Evolutionary conservation across 306 rosid genomes (phyloP), one percentile per base, ranked within the genome.

Genomic region (Vigna trinervia): DNA sequence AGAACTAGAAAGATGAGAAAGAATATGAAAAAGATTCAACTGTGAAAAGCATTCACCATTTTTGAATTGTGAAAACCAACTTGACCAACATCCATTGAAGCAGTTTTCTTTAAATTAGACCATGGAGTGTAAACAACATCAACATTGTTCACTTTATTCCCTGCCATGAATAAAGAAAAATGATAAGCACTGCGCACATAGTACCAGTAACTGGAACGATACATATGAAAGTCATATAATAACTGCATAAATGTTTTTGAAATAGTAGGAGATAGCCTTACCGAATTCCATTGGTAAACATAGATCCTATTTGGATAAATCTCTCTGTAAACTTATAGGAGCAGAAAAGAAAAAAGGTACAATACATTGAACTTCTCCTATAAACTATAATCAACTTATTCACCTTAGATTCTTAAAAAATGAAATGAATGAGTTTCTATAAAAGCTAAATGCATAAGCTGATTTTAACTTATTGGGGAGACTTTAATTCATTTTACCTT

Each of bases 51-150:
- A 64, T 80, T 75, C 76, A 94, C 98, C 90, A 81, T 90, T 87
- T 92, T 94, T 6, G 95, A 4, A 81, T 85, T 89, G 84, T 94
- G 80, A 80, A 94, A 94, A 69, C 98, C 97, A 88, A 94, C 95
- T 94, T 94, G 98, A 58, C 98, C 98, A 86, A 90, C 97, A 30
- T 94, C 98, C 98, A 94, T 94, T 8, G 98, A 92, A 46, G 97
- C 88, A 60, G 96, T 88, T 89, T 94, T 94, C 95, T 94, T 94
- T 86, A 94, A 90, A 87, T 94, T 94, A 70, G 97, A 67, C 98
- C 98, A 94, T 46, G 98, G 94, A 72, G 98, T 94, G 88, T 94
- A 94, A 78, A 94, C 98, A 75, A 94, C 96, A 82, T 94, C 98
- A 12, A 92, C 67, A 54, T 92, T 94, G 86, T 92, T 94, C 68